Base-by-base conservation (phyloP, 352 stramenopile genomes). In the Globisporangium alternatum region DNA sequence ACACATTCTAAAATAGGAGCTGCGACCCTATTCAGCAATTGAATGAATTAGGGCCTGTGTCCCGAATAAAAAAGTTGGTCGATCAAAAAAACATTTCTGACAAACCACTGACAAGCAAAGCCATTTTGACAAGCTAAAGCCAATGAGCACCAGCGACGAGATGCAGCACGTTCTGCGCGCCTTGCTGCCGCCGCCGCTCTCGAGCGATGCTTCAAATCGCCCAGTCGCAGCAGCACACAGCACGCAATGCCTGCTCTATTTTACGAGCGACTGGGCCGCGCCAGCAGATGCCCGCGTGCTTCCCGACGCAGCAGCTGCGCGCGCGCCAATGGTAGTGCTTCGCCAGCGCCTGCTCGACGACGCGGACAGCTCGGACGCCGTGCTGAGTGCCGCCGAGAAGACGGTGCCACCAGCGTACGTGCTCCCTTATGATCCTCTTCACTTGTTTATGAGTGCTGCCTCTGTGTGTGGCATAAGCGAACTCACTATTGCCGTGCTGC, bases 231-330 rank as follows among this genome's bases (percentile, higher is more conserved):
- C 21, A 28, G 8, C 41, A 1, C 35, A 5, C 6, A 33, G 44
- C 28, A 1, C n/a, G 25, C 19, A 21, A 2, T 30, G 7, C 22
- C 5, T 76, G 2, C 21, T 77, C 4, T 83, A 81, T 55, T 71
- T 89, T 25, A 77, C 74, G 10, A 83, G 74, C 52, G 71, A 74
- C 55, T 91, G 81, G 81, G 61, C 59, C 19, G 35, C 33, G 9
- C 62, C 78, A 6, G 44, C 79, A 28, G 75, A 88, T 35, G 67
- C 56, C n/a, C 21, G 76, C 4, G 49, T 78, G 60, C 21, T 37
- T 86, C 28, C 31, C 17, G 41, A 62, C 5, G 17, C 49, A 0
- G 37, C 74, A 5, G n/a, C 78, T 6, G 56, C 51, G 6, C 19
- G n/a, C 0, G 48, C 66, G 19, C 33, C 47, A 17, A 43, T 79